These are phyloP conservation scores for Colletotrichum sp. DNA, from an alignment of 2,329 filamentous ascomycete genomes.

Conservation along the genomic window DNA sequence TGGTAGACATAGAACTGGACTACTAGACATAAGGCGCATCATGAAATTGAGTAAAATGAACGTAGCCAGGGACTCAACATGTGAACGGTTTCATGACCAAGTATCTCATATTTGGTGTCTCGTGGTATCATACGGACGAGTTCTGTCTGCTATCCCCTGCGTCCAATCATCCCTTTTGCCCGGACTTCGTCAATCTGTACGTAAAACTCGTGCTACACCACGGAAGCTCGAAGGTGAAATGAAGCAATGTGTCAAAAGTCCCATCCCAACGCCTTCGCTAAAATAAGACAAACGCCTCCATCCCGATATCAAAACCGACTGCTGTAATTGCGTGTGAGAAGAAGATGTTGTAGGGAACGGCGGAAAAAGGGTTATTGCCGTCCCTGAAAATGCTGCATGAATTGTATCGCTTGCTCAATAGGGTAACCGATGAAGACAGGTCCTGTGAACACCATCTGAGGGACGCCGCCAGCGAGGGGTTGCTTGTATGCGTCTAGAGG, in stretches of 20 bases:
- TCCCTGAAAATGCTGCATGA: constrained; percentile 68
- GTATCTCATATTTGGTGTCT: constrained; percentile 16
- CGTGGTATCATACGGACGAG: constrained; percentile 15
- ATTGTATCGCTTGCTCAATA: constrained; percentile 78
- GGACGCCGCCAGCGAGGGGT: constrained; percentile 31
- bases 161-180: background rate
- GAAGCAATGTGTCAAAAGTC: background rate
- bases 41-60: background rate
- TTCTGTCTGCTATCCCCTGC: constrained; percentile 12
- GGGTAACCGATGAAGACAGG: constrained; percentile 94
- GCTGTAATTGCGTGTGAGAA: background rate
- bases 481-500: constrained; percentile 34
- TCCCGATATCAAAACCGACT: background rate
- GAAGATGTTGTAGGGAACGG: constrained; percentile 1
- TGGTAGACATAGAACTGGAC: background rate
- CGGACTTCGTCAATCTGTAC: background rate
- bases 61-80: background rate
- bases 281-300: background rate
- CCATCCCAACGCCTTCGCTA: constrained; percentile 17
- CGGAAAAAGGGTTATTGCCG: constrained; percentile 16
- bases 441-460: constrained; percentile 87
- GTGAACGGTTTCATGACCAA: constrained; percentile 1
- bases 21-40: background rate
- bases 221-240: background rate
- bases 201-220: background rate